A percentile compares a stretch with the other conserved stretches of the same genome.
These are phyloP conservation scores for Fusarium agapanthi DNA, from an alignment of 2,329 filamentous ascomycete species.

Conservation along the genomic window DNA sequence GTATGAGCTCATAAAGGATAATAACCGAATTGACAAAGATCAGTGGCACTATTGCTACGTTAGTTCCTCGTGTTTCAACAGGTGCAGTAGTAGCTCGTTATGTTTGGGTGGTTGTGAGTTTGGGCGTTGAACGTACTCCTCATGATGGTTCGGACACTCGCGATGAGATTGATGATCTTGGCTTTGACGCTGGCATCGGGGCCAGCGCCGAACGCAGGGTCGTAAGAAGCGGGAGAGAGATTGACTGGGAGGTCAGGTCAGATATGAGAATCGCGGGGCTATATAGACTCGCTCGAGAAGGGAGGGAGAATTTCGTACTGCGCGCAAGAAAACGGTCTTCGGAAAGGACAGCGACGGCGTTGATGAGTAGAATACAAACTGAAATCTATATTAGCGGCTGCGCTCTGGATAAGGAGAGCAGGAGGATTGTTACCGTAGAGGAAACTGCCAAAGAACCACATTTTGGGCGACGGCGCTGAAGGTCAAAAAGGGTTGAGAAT, in stretches of 20 bases:
- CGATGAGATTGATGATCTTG: slow-evolving; percentile 88
- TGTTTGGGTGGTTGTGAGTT: not conserved
- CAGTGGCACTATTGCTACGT: slow-evolving; percentile 71
- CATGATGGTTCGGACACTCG: slow-evolving; percentile 90
- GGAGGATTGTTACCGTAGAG: slow-evolving; percentile 63
- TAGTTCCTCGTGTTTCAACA: not conserved
- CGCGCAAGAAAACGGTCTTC: slow-evolving; percentile 90
- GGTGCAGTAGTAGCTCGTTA: not conserved
- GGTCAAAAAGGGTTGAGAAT: not conserved
- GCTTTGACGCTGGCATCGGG: slow-evolving; percentile 82
- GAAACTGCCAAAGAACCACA: slow-evolving; percentile 77
- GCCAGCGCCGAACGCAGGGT: slow-evolving; percentile 80
- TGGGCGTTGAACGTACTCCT: slow-evolving; percentile 66
- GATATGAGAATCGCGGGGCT: not conserved
- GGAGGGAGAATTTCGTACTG: slow-evolving; percentile 52
- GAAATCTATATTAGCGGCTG: slow-evolving; percentile 16
- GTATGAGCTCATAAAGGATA: slow-evolving; percentile 81
- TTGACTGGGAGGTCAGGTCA: slow-evolving; percentile 61
- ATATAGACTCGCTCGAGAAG: not conserved
- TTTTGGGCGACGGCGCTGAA: slow-evolving; percentile 46
- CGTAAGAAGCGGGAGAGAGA: slow-evolving; percentile 74
- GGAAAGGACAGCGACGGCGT: slow-evolving; percentile 91
- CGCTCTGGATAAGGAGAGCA: not conserved
- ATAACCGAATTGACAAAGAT: slow-evolving; percentile 85
- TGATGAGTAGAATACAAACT: slow-evolving; percentile 87